phyloP scores from a whole-genome alignment of 306 rosid genomes.

The Quercus engelmannii region DNA sequence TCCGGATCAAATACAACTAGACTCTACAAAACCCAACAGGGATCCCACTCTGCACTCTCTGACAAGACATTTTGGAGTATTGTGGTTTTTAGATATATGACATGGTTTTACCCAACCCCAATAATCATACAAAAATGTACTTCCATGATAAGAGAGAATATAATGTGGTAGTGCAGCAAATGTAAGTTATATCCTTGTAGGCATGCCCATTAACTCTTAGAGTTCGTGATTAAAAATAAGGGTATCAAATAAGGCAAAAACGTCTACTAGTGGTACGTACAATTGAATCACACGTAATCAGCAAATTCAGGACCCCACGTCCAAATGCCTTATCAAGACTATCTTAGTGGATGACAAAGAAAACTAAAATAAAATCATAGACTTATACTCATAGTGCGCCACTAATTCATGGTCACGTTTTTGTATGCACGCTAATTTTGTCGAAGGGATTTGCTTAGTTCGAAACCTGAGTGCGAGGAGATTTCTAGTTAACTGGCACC shows the following conservation, averaged over 20 bases:
- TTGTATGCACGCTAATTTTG: background rate
- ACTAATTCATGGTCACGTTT: background rate
- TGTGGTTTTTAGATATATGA: no score
- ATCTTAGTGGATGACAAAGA: background rate
- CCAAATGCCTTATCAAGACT: background rate
- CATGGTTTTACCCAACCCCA: no score
- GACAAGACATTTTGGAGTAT: no score
- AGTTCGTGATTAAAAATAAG: background rate
- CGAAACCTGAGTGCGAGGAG: no score
- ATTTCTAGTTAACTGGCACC: no score
- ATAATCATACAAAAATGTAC: no score
- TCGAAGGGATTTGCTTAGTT: no score
- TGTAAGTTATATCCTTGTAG: background rate
- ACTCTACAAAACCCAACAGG: fast-evolving
- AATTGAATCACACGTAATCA: background rate
- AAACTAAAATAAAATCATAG: no score
- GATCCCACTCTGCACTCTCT: no score
- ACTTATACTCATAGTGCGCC: background rate
- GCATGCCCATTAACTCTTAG: background rate
- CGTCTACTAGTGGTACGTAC: background rate
- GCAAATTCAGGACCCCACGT: background rate
- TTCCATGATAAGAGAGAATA: no score
- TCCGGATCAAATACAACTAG: no score
- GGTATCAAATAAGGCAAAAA: background rate
- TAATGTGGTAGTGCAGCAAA: no score